Base-by-base conservation (phyloP, 805 yeast species). In the Komagataella ulmi region DNA sequence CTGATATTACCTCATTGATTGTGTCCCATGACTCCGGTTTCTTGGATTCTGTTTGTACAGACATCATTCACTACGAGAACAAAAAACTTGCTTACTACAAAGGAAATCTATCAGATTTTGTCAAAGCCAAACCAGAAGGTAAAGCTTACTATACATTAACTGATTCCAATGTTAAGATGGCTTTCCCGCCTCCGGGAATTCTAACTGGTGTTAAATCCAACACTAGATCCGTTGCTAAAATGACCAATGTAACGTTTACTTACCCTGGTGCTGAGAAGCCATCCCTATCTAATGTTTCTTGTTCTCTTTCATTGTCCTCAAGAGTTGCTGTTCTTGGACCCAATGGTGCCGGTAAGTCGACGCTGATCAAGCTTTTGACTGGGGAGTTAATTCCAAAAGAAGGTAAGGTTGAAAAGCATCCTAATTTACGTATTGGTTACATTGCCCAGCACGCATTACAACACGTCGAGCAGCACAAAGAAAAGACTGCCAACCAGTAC, bases 21-120 rank as follows among this genome's bases (percentile, higher is more conserved):
- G 98, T 91, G 59, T 90, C 98, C 50, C 99, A 91, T 77, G 99
- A 91, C 73, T 88, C 97, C 52, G 96, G 96, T 19, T 91, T 91
- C 77, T 73, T 91, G 66, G 99, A 91, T 65, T 80, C 83, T 50
- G 98, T 91, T 43, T 93, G 98, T 74, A 89, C 98, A 44, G 97
- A 91, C 65, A 88, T 93, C 62, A 88, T 88, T 59, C 98, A 91
- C 70, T 91, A 91, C 69, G 99, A 93, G 71, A 85, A 84, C 74
- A 90, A 88, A 72, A 90, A 91, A 66, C 77, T 91, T 63, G 96
- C 85, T 48, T 89, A 90, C 73, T 91, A 93, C 76, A 89, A 88
- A 73, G 99, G 99, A 71, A 91, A 91, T 68, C 76, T 91, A 61
- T 86, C 96, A 12, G 95, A 81, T 60, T 90, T 91, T 59, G 99